Percentiles rank a stretch among this genome's conserved stretches.
Evolutionary conservation across 2,329 filamentous ascomycete species (phyloP).

Genomic region (Colletotrichum filicis): DNA sequence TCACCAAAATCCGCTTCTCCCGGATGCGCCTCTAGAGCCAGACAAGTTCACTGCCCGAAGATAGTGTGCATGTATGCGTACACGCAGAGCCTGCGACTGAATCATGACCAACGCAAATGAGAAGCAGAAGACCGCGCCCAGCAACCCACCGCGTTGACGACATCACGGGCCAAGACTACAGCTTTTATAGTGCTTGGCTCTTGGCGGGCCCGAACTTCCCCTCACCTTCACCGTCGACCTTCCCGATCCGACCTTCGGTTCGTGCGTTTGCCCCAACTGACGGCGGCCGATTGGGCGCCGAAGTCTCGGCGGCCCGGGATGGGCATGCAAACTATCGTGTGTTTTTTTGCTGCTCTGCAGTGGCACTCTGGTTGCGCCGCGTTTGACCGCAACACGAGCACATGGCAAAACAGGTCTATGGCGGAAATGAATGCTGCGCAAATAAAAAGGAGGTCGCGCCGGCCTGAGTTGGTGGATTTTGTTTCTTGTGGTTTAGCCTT

Average conservation of each 20-base stretch:
- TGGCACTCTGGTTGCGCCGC: background rate
- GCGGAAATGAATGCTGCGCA: background rate
- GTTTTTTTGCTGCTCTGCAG: background rate
- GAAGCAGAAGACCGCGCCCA: background rate
- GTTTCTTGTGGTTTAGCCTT: too few relatives aligned
- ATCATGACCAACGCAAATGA: background rate
- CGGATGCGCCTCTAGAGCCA: too few relatives aligned
- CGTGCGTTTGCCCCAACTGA: background rate
- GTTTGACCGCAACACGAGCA: background rate
- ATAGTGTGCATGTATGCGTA: too few relatives aligned
- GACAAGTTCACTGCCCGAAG: too few relatives aligned
- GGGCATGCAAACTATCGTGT: constrained; percentile 17
- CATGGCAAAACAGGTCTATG: too few relatives aligned
- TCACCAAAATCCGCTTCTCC: background rate
- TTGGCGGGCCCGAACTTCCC: constrained; percentile 31
- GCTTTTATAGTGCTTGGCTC: constrained; percentile 26
- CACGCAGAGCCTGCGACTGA: background rate
- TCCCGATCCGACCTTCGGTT: constrained; percentile 30
- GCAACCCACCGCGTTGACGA: background rate
- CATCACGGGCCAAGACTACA: constrained; percentile 13
- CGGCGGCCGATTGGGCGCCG: constrained; percentile 19
- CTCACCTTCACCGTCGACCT: constrained; percentile 25
- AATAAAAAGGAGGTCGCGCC: background rate
- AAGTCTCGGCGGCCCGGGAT: constrained; percentile 27
- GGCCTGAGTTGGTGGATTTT: too few relatives aligned